Evolutionary conservation across 2,329 filamentous ascomycete species (phyloP), one percentile per base, ranked within the genome.

Genomic region (Paraconiothyrium brasiliense): DNA sequence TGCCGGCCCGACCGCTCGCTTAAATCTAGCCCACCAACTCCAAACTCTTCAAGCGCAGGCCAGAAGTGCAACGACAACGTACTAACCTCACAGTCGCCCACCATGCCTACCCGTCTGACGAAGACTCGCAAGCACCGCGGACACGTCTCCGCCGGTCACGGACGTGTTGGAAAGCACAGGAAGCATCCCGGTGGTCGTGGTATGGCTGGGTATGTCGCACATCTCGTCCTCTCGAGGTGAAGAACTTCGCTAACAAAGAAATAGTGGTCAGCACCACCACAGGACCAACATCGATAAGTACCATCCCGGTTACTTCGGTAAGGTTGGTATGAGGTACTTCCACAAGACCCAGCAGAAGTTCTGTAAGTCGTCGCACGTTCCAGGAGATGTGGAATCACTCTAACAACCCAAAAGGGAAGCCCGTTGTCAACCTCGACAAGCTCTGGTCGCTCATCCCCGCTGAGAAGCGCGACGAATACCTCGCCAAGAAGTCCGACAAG

Each of bases 301-400:
- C 90, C 92, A 97, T 82, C 93, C 94, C 68, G 95, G 95, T 93
- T 98, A 98, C 92, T 98, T 97, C 85, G 93, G 93, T 85, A 97
- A 97, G 91, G 97, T 97, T 84, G 93, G 93, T 62, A 73, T 71
- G 69, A 54, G 69, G 20, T 65, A 69, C 61, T 71, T 97, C 92
- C 94, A 98, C 89, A 94, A 95, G 85, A 90, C 92, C 80, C 88
- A 90, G 80, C 94, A 94, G 88, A 91, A 96, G 81, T 93, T 94
- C 89, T 99, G 94, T 30, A 30, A 30, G 27, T 30, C 27, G 27
- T 30, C 27, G 27, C 27, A 30, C 6, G 27, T 6, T 30, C 27
- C 27, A 30, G 27, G 27, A 30, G 27, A 30, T 6, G 6, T 30
- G 27, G 27, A 30, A 30, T 30, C 27, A 30, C 6, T 6, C 27